These are phyloP conservation scores for Rhodotorula sp. DNA, from an alignment of 1,284 basidiomycete genomes.

Conservation along the genomic window DNA sequence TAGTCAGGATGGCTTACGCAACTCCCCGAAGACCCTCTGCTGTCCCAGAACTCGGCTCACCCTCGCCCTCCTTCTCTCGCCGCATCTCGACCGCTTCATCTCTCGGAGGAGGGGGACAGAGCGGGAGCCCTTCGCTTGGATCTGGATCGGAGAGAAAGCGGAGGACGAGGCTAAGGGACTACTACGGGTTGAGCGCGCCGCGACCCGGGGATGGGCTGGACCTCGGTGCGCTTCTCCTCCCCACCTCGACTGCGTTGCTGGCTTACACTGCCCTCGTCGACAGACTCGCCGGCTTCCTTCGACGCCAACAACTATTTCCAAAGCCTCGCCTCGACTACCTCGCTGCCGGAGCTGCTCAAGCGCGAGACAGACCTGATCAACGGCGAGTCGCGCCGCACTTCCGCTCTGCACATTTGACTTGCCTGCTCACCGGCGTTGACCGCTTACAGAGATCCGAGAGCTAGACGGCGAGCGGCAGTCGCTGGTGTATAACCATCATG, in stretches of 20 bases:
- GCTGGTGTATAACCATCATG: conserved; percentile 90
- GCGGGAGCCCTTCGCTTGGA: neutral
- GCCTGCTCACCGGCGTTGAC: conserved; percentile 3
- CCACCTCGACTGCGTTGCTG: no score
- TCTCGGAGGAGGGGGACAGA: neutral
- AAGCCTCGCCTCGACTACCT: conserved; percentile 47
- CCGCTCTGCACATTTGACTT: neutral
- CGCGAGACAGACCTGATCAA: conserved; percentile 56
- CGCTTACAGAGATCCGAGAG: conserved; percentile 69
- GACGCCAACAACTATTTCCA: conserved; percentile 69
- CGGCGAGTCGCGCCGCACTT: neutral
- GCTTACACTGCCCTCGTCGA: neutral
- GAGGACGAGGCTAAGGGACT: conserved; percentile 67
- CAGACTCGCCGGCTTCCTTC: conserved; percentile 67
- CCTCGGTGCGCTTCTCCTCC: conserved; percentile 56
- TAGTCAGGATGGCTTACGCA: neutral
- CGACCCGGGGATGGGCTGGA: conserved; percentile 72
- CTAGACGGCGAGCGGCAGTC: conserved; percentile 84
- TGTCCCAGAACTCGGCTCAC: conserved; percentile 3
- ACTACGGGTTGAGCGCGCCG: conserved; percentile 66
- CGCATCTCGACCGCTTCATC: conserved; percentile 19
- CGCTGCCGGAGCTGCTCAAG: conserved; percentile 67
- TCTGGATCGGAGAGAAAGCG: conserved; percentile 13
- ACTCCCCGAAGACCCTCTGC: conserved; percentile 13
- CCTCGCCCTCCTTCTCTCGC: conserved; percentile 17